Conservation (phyloP, 2,329 filamentous ascomycete genomes). For the Ophiostoma perfectum region DNA sequence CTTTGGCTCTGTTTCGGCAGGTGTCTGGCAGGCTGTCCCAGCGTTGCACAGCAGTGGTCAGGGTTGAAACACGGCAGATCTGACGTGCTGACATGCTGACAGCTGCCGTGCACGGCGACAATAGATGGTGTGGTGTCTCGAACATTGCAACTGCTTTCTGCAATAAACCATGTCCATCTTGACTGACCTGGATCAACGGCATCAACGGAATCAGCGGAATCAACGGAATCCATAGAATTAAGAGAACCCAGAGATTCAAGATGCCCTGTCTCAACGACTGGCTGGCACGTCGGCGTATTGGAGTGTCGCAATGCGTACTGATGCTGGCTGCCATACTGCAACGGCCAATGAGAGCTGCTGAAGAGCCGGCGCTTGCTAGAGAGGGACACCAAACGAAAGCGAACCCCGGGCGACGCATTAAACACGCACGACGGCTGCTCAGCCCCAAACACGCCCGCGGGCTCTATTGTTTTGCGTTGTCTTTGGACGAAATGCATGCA, state of each 20-base stretch:
- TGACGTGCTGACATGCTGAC: conserved; percentile 1
- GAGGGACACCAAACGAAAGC: background rate
- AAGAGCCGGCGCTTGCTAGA: too few relatives aligned
- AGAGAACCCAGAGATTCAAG: too few relatives aligned
- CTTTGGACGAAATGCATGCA: background rate
- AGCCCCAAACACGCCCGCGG: conserved; percentile 5
- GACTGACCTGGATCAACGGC: background rate
- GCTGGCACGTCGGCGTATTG: background rate
- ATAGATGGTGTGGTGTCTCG: background rate
- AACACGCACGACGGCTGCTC: background rate
- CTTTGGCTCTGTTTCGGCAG: background rate
- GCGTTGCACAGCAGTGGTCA: background rate
- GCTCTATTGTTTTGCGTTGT: conserved; percentile 2
- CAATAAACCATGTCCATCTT: background rate
- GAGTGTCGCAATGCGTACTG: background rate
- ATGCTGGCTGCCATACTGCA: background rate
- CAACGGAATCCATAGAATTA: too few relatives aligned
- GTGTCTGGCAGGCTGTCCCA: background rate
- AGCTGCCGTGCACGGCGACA: background rate
- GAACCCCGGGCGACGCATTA: background rate
- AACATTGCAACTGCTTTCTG: background rate
- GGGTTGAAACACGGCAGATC: background rate
- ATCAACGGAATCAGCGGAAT: too few relatives aligned
- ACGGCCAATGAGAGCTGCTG: background rate
- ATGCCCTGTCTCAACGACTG: background rate